Conservation (phyloP, 345 rosid genomes). For the Eucalyptus pauciflora region DNA sequence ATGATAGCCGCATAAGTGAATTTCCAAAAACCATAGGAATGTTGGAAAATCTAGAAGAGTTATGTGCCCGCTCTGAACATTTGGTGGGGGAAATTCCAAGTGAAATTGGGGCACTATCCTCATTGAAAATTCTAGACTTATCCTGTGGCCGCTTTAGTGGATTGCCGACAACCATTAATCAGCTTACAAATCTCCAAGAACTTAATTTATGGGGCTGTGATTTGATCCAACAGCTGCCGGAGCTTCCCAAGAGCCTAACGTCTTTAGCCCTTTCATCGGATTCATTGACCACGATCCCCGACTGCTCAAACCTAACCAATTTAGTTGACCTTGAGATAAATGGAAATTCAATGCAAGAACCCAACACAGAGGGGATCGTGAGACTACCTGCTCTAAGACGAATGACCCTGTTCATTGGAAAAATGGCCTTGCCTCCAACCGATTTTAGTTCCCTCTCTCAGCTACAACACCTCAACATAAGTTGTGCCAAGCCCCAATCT, state of each 20-base stretch:
- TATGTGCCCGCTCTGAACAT: accelerated
- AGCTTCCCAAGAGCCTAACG: background rate
- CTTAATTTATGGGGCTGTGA: accelerated
- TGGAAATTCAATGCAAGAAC: background rate
- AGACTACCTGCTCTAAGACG: accelerated
- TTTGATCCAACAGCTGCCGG: background rate
- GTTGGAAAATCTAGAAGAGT: no score
- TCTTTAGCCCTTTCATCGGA: accelerated
- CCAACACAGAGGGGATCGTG: background rate
- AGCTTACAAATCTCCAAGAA: no score
- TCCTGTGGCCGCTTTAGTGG: no score
- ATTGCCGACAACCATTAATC: no score
- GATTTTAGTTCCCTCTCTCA: background rate
- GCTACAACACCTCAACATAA: accelerated
- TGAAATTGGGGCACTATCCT: no score
- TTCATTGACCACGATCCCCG: background rate
- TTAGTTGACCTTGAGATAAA: accelerated
- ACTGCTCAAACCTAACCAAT: background rate
- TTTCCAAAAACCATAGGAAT: no score
- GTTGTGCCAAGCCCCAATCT: background rate
- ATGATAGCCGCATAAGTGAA: no score
- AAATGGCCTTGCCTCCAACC: background rate
- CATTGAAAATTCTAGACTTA: no score
- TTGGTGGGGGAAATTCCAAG: no score
- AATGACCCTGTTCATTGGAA: accelerated